Base-by-base conservation (phyloP, 1,284 basidiomycete genomes). In the Leccinum subrobustum region DNA sequence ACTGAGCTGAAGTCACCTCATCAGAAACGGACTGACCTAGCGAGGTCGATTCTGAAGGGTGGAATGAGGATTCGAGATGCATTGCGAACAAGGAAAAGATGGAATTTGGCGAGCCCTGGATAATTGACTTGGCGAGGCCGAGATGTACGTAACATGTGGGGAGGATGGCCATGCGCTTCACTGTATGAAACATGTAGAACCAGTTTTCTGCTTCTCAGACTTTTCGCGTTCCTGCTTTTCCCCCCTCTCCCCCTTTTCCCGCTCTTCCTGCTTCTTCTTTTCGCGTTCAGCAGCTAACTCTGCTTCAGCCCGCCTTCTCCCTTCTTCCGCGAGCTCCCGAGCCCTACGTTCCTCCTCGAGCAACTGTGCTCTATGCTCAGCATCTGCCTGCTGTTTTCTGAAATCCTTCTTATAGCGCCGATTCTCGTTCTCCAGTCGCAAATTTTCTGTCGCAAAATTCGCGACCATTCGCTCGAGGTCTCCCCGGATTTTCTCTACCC, bases 361-460 rank as follows among this genome's bases (percentile, higher is more conserved):
- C 39, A 67, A 20, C 44, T 58, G 61, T 37, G 51, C 52, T 2
- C 18, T 63, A 12, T 61, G 59, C 52, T 67, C 69, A 6, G 60
- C 62, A 48, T 67, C 68, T 27, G 63, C 62, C 31, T 59, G 66
- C 25, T 73, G 68, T 31, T 53, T 63, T 52, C 39, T 56, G 31
- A 68, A 42, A n/a, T 61, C 60, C 27, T 58, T 61, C 44, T 58
- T 54, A 12, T 65, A 67, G 4, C 57, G 69, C 47, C 62, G 55
- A 33, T 73, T 74, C 50, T 73, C 68, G 1, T 53, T 61, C 44
- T 72, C 70, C 42, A 76, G 67, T 44, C 66, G 59, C 29, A 56
- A 63, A 47, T 75, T 77, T 56, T 77, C 73, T 9, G 63, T 58
- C 31, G 67, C 65, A 58, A 75, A 73, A 20, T 71, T 65, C 0